These are phyloP conservation scores for Penicillium sp. DNA, from an alignment of 2,329 filamentous ascomycete species.

Conservation along the genomic window DNA sequence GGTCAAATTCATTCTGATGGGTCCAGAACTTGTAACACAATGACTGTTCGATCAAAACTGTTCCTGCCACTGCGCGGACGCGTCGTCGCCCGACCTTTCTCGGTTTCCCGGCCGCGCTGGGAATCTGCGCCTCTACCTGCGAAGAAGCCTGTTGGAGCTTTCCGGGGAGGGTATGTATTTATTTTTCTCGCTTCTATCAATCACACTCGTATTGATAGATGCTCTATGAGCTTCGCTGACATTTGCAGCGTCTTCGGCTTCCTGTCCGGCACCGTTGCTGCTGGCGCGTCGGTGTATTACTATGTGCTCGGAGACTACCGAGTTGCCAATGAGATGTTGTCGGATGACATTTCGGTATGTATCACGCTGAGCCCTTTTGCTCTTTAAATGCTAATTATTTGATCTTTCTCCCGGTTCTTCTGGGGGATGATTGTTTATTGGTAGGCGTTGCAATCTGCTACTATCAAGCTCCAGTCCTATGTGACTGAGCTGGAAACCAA, in stretches of 20 bases:
- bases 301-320: slow-evolving; percentile 93
- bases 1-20: too few species aligned
- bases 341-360: slow-evolving; percentile 93
- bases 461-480: slow-evolving; percentile 79
- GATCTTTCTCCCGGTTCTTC: slow-evolving; percentile 1
- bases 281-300: slow-evolving; percentile 78
- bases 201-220: not conserved
- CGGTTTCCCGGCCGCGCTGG: slow-evolving; percentile 34
- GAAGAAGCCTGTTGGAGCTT: slow-evolving; percentile 64
- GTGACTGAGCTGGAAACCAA: slow-evolving; percentile 76
- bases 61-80: slow-evolving; percentile 20
- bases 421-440: slow-evolving; percentile 2
- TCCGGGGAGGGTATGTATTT: slow-evolving; percentile 61
- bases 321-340: slow-evolving; percentile 84
- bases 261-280: slow-evolving; percentile 72
- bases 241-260: slow-evolving; percentile 74
- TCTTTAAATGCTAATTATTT: not conserved
- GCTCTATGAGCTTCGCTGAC: slow-evolving; percentile 9
- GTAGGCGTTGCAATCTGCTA: slow-evolving; percentile 79
- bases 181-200: not conserved
- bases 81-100: slow-evolving; percentile 29
- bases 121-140: slow-evolving; percentile 45
- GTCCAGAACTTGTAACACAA: slow-evolving; percentile 6
- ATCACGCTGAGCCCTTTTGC: not conserved
- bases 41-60: slow-evolving; percentile 15